Percentiles rank a stretch among this genome's conserved stretches.
phyloP scores from a whole-genome alignment of 345 rosid genomes.

The Dovyalis caffra region DNA sequence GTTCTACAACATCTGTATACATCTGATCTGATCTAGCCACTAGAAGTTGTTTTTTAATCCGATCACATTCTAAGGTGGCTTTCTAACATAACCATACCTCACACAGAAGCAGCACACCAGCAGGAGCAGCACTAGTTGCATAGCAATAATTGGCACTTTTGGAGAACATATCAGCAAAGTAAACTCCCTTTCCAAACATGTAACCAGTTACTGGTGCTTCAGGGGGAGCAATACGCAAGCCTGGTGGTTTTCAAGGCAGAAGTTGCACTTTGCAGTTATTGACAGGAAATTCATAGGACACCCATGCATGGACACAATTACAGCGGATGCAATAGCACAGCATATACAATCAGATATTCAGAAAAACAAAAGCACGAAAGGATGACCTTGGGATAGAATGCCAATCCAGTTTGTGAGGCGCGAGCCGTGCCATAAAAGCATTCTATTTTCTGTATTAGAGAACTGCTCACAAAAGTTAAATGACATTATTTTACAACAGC shows the following conservation, averaged over 20 bases:
- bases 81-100: slow-evolving; percentile 47
- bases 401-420: slow-evolving; percentile 97
- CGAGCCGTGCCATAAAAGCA: slow-evolving; percentile 96
- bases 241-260: slow-evolving; percentile 39
- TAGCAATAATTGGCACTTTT: slow-evolving; percentile 93
- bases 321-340: background rate
- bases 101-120: slow-evolving; percentile 82
- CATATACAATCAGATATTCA: background rate
- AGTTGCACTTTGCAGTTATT: slow-evolving; percentile 12
- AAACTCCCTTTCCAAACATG: slow-evolving; percentile 97
- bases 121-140: slow-evolving; percentile 37
- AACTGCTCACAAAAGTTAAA: slow-evolving; percentile 44
- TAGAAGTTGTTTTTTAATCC: background rate
- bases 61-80: background rate
- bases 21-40: background rate
- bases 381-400: slow-evolving; percentile 85
- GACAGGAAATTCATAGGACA: background rate
- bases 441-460: slow-evolving; percentile 55
- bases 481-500: slow-evolving; percentile 1
- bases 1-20: background rate
- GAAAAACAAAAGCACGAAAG: slow-evolving; percentile 14
- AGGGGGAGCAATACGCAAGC: slow-evolving; percentile 93
- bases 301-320: background rate
- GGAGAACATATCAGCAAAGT: slow-evolving; percentile 97
- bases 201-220: slow-evolving; percentile 91